Evolutionary conservation across 129 eudicot genomes (phyloP).

Genomic region (Ambrosia trifida): DNA sequence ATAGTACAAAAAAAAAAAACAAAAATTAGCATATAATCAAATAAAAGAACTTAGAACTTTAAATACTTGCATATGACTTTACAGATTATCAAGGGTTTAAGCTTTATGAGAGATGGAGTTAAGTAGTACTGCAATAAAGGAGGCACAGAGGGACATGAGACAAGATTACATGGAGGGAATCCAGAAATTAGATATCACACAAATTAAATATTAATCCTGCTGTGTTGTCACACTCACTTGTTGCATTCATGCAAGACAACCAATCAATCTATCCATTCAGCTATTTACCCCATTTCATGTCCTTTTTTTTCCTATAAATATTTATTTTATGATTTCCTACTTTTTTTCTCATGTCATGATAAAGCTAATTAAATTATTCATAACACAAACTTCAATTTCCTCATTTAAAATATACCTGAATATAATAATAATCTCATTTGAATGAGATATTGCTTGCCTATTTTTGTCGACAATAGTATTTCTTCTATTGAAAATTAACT

Average conservation of each 20-base stretch:
- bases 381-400: slow-evolving; percentile 11
- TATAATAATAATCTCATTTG: slow-evolving; percentile 11
- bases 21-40: background rate
- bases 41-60: background rate
- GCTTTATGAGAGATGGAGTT: slow-evolving; percentile 2
- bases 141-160: slow-evolving; percentile 36
- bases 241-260: slow-evolving; percentile 82
- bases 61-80: background rate
- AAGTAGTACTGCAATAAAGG: slow-evolving; percentile 34
- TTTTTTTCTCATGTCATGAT: slow-evolving; percentile 15
- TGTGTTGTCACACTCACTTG: slow-evolving; percentile 67
- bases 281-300: slow-evolving; percentile 43
- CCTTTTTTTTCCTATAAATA: slow-evolving; percentile 30
- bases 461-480: background rate
- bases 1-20: no score
- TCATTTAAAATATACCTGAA: background rate
- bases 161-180: slow-evolving; percentile 52
- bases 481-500: background rate
- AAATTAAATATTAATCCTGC: slow-evolving; percentile 39
- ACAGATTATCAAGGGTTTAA: slow-evolving; percentile 25
- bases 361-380: slow-evolving; percentile 13
- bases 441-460: slow-evolving; percentile 11
- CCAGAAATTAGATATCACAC: slow-evolving; percentile 46
- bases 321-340: slow-evolving; percentile 17
- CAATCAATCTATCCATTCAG: slow-evolving; percentile 61